phyloP scores from a whole-genome alignment of 345 rosid species.

The Corymbia maculata region DNA sequence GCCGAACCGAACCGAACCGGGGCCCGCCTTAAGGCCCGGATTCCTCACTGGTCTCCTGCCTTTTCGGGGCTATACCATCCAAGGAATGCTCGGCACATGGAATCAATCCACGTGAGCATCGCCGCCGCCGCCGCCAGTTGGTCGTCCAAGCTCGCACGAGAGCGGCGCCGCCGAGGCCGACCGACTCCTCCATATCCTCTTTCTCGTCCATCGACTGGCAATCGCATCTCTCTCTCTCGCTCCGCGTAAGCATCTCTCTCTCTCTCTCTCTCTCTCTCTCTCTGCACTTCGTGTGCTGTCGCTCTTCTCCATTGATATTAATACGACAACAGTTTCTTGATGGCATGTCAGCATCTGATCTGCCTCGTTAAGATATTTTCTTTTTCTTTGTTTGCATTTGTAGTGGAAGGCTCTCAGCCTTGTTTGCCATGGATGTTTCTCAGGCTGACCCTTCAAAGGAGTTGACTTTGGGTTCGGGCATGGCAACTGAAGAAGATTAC shows the following conservation, averaged over 20 bases:
- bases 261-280: not conserved
- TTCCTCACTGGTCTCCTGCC: not conserved
- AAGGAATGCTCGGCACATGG: not conserved
- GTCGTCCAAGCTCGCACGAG: not conserved
- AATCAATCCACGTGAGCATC: not conserved
- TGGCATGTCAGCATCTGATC: not conserved
- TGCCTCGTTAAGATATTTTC: not conserved
- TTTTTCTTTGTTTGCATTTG: not conserved
- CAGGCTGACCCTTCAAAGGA: conserved; percentile 24
- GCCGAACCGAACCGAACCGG: not conserved
- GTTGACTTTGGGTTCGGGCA: conserved; percentile 31
- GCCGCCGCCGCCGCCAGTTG: not conserved
- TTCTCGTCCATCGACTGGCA: not conserved
- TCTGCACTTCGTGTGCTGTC: not conserved
- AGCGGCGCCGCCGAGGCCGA: not conserved
- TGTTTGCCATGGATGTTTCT: conserved; percentile 44
- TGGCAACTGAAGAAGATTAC: conserved; percentile 54
- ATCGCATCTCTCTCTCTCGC: not conserved
- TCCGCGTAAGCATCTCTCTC: not conserved
- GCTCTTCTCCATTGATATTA: not conserved
- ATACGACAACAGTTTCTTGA: not conserved
- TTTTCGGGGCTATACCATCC: not conserved
- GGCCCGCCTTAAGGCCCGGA: not conserved
- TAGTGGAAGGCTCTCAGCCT: conserved; percentile 20
- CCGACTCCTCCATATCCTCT: not conserved